Conservation (phyloP, 345 rosid genomes). For the Brassica incana region DNA sequence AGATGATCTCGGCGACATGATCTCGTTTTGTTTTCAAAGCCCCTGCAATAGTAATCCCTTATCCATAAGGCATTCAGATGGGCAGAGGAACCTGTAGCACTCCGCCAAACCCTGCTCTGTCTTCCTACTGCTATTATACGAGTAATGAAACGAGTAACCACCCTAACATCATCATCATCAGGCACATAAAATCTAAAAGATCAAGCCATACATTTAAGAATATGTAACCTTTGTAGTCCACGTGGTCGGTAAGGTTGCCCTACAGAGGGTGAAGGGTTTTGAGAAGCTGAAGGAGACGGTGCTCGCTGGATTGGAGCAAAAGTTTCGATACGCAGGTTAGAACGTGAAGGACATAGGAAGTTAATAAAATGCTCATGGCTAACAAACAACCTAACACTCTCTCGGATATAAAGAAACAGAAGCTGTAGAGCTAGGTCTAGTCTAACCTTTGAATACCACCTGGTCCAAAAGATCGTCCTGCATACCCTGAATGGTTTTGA, state of each 20-base stretch:
- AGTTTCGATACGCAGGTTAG: neutral
- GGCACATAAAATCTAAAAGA: slow-evolving; percentile 11
- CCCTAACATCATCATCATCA: slow-evolving; percentile 15
- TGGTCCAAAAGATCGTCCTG: slow-evolving; percentile 31
- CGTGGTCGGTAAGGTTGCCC: slow-evolving; percentile 37
- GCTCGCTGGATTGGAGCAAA: slow-evolving; percentile 30
- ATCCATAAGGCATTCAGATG: slow-evolving; percentile 18
- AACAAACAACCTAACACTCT: slow-evolving; percentile 16
- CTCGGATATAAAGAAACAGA: neutral
- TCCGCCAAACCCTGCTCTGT: slow-evolving; percentile 16
- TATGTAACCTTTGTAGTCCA: slow-evolving; percentile 47
- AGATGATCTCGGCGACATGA: neutral
- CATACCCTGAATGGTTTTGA: slow-evolving; percentile 29
- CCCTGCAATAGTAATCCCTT: slow-evolving; percentile 24
- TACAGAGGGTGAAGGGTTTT: slow-evolving; percentile 28
- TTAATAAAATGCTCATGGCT: neutral
- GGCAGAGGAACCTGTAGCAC: slow-evolving; percentile 1
- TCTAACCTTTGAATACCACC: slow-evolving; percentile 36
- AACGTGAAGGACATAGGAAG: slow-evolving; percentile 19
- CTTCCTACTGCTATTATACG: slow-evolving; percentile 16
- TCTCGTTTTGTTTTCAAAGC: slow-evolving; percentile 36
- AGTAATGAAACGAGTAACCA: slow-evolving; percentile 7
- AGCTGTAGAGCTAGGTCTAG: slow-evolving; percentile 1
- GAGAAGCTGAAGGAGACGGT: slow-evolving; percentile 40
- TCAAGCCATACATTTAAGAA: slow-evolving; percentile 5